Evolutionary conservation across 208 protist genomes (phyloP).

Genomic region (Leptomonas seymouri): DNA sequence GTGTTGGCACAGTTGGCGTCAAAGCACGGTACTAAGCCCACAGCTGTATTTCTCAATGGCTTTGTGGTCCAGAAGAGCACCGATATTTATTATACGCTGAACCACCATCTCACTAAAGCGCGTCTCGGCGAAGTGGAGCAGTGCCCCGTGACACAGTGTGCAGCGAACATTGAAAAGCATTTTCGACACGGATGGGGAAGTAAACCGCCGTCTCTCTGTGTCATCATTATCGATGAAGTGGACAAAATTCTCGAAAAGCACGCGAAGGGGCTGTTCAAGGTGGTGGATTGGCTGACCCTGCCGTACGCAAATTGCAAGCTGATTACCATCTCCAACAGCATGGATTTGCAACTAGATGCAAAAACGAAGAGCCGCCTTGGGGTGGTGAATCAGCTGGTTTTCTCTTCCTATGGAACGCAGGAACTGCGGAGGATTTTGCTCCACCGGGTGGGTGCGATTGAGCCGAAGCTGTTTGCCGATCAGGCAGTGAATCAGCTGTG

Average conservation of each 20-base stretch:
- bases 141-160: constrained; percentile 65
- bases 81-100: constrained; percentile 89
- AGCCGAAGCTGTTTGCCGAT: constrained; percentile 78
- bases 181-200: constrained; percentile 76
- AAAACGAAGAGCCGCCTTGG: constrained; percentile 87
- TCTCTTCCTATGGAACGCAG: constrained; percentile 74
- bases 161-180: constrained; percentile 74
- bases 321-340: constrained; percentile 89
- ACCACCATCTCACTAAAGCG: constrained; percentile 71
- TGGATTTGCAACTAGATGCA: constrained; percentile 83
- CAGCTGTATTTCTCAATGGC: constrained; percentile 88
- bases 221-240: constrained; percentile 91
- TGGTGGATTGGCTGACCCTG: constrained; percentile 88
- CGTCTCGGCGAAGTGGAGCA: constrained; percentile 56
- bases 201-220: constrained; percentile 42
- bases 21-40: constrained; percentile 42
- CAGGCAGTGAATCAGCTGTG: constrained; percentile 83
- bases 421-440: constrained; percentile 81
- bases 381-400: constrained; percentile 82
- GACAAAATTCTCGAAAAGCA: constrained; percentile 87
- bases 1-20: constrained; percentile 60
- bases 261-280: constrained; percentile 78
- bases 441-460: constrained; percentile 57
- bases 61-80: constrained; percentile 88
- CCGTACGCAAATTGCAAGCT: constrained; percentile 84